Conservation (phyloP, 306 rosid genomes). For the Medicago lupulina region DNA sequence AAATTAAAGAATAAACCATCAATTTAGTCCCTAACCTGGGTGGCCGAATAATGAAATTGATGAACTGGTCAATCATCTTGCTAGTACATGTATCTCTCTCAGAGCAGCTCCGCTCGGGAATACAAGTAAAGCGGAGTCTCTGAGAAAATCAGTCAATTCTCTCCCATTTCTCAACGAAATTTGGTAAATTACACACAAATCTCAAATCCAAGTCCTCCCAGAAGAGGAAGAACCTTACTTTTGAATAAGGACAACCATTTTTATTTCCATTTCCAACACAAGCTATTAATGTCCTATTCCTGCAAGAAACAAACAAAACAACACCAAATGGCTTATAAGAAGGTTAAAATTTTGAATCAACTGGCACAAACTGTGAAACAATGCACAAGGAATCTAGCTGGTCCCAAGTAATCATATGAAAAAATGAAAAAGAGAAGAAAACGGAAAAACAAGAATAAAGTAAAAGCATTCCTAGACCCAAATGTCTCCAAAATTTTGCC, state of each 20-base stretch:
- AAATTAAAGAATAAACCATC: constrained; percentile 38
- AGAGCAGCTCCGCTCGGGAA: constrained; percentile 60
- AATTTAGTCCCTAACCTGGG: constrained; percentile 68
- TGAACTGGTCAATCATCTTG: constrained; percentile 93
- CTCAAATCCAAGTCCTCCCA: constrained; percentile 38
- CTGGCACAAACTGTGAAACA: constrained; percentile 22
- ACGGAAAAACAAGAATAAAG: constrained; percentile 1
- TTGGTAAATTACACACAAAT: constrained; percentile 19
- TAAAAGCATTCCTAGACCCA: constrained; percentile 41
- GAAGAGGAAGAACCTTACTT: constrained; percentile 26
- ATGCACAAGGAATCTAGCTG: constrained; percentile 34
- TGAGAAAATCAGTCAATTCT: constrained; percentile 46
- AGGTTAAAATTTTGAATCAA: constrained; percentile 33
- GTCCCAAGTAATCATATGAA: constrained; percentile 35
- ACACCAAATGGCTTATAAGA: constrained; percentile 20
- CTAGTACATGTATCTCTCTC: constrained; percentile 42
- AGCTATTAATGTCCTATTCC: constrained; percentile 36
- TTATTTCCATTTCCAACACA: constrained; percentile 28
- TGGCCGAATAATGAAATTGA: constrained; percentile 94
- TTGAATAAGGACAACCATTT: constrained; percentile 21
- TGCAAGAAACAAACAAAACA: constrained; percentile 35
- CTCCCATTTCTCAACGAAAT: constrained; percentile 32
- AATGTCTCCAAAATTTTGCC: constrained; percentile 38
- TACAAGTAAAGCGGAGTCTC: constrained; percentile 44
- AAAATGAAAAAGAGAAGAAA: neutral